A percentile compares a stretch with the other conserved stretches of the same genome.
These are phyloP conservation scores for Polyporus tsugae DNA, from an alignment of 1,284 basidiomycete genomes.

Conservation along the genomic window DNA sequence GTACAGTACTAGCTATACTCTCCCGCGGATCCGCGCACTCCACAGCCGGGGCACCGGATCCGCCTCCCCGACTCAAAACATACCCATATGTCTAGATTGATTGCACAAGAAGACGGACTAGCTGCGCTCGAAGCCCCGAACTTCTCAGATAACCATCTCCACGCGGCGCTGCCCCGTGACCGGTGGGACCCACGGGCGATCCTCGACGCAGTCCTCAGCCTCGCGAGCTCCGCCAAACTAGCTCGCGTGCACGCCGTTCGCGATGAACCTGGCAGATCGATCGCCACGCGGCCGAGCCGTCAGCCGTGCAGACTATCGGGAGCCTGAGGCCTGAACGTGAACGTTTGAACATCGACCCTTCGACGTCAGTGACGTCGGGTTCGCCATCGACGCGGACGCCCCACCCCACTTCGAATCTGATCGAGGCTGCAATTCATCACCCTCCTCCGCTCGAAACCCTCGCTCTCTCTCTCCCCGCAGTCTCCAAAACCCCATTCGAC, in stretches of 20 bases:
- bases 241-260: not conserved
- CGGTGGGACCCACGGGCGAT: not conserved
- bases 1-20: not conserved
- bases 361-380: not conserved
- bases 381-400: not conserved
- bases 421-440: not conserved
- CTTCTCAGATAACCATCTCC: slow-evolving; percentile 4
- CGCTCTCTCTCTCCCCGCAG: not conserved
- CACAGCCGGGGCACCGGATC: not conserved
- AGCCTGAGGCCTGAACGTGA: not conserved
- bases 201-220: not conserved
- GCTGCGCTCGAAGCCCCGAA: not conserved
- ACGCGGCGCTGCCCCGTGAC: not conserved
- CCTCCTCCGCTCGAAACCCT: not conserved
- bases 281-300: not conserved
- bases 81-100: slow-evolving; percentile 2
- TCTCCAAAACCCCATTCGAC: not conserved
- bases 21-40: slow-evolving; percentile 8
- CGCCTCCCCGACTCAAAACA: not conserved
- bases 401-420: not conserved
- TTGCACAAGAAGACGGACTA: not conserved
- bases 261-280: not conserved
- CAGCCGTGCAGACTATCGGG: slow-evolving; percentile 3
- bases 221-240: not conserved
- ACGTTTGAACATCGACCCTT: not conserved